Conservation (phyloP, 2,329 filamentous ascomycete genomes). For the Myotisia sp. region DNA sequence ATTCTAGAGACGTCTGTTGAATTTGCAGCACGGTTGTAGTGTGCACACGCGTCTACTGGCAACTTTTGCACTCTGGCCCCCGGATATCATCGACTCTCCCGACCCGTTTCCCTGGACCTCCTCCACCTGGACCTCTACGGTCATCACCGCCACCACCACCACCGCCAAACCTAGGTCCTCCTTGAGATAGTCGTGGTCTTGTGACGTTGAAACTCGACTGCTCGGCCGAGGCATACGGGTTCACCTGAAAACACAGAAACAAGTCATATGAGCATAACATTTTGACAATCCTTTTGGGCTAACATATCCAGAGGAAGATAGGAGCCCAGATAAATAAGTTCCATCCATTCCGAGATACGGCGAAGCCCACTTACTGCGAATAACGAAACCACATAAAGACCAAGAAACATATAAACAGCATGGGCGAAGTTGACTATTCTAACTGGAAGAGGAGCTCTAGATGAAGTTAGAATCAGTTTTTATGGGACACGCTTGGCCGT, state of each 20-base stretch:
- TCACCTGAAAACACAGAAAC: too few species aligned
- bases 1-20: too few species aligned
- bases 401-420: constrained; percentile 33
- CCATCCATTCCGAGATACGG: too few species aligned
- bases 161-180: constrained; percentile 13
- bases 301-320: too few species aligned
- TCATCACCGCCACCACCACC: constrained; percentile 13
- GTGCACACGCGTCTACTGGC: too few species aligned
- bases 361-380: constrained; percentile 34
- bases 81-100: constrained; percentile 36
- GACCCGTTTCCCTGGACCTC: constrained; percentile 25
- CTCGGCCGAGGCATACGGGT: constrained; percentile 33
- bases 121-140: constrained; percentile 18
- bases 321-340: too few species aligned
- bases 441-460: constrained; percentile 32
- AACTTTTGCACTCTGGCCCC: constrained; percentile 35
- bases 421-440: constrained; percentile 30
- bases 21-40: too few species aligned
- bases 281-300: too few species aligned
- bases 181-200: constrained; percentile 17
- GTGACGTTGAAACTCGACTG: constrained; percentile 33
- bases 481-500: background rate
- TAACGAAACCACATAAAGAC: constrained; percentile 35
- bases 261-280: too few species aligned
- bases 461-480: background rate